These are phyloP conservation scores for Yarrowia sp. DNA, from an alignment of 805 yeast genomes.

Conservation along the genomic window DNA sequence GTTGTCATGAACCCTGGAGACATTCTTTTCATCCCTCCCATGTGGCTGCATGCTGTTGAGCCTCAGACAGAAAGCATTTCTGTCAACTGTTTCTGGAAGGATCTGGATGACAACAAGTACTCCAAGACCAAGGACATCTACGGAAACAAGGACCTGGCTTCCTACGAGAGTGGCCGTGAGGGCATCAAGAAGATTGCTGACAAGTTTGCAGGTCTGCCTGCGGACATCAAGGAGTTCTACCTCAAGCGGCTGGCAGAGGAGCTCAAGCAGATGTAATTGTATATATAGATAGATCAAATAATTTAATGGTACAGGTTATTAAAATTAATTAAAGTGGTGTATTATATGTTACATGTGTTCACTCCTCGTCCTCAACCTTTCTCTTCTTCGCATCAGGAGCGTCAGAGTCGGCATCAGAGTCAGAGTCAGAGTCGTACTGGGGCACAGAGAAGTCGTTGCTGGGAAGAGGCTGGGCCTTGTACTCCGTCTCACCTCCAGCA, in stretches of 20 bases:
- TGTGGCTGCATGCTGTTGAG: constrained; percentile 44
- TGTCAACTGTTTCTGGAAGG: constrained; percentile 42
- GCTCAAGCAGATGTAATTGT: constrained; percentile 28
- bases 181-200: constrained; percentile 32
- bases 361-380: constrained; percentile 27
- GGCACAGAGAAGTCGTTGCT: constrained; percentile 28
- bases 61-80: constrained; percentile 39
- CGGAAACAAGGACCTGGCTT: constrained; percentile 41
- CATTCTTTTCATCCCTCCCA: constrained; percentile 40
- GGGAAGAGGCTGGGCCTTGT: background rate
- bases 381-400: constrained; percentile 35
- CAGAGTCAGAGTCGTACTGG: constrained; percentile 30
- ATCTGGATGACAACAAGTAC: constrained; percentile 34
- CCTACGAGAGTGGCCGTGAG: constrained; percentile 39
- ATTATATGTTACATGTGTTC: background rate
- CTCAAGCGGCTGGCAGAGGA: constrained; percentile 38
- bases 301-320: background rate
- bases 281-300: background rate
- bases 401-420: constrained; percentile 39
- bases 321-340: background rate
- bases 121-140: constrained; percentile 41
- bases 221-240: constrained; percentile 37
- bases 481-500: background rate
- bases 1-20: constrained; percentile 41
- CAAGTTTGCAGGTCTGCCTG: constrained; percentile 35